These are phyloP conservation scores for Dactylellina leptospora DNA, from an alignment of 2,329 filamentous ascomycete species.

Conservation along the genomic window DNA sequence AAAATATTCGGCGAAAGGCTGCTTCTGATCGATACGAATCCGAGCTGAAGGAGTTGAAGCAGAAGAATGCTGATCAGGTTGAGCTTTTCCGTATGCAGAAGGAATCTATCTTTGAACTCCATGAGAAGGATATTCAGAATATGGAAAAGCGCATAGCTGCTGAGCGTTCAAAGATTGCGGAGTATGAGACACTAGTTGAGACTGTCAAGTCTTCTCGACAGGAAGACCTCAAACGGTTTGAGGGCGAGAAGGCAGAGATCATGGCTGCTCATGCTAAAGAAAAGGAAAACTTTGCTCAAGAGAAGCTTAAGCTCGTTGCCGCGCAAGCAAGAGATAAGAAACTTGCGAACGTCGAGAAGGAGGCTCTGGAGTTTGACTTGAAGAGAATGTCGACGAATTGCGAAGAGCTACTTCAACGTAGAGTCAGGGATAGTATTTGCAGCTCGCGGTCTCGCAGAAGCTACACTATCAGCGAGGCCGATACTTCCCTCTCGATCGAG, in stretches of 20 bases:
- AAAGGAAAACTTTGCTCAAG: constrained; percentile 35
- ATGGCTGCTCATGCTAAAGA: constrained; percentile 24
- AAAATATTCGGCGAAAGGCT: constrained; percentile 46
- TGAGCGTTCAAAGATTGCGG: constrained; percentile 29
- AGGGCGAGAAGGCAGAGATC: constrained; percentile 45
- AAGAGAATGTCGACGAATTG: constrained; percentile 52
- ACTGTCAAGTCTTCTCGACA: constrained; percentile 39
- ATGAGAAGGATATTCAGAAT: constrained; percentile 39
- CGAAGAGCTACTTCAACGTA: constrained; percentile 49
- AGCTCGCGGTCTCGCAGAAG: constrained; percentile 44
- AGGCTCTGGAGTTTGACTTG: constrained; percentile 46
- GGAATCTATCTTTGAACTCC: constrained; percentile 46
- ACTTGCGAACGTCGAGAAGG: constrained; percentile 43
- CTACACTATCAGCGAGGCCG: constrained; percentile 36
- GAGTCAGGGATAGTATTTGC: constrained; percentile 48
- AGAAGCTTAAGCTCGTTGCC: constrained; percentile 29
- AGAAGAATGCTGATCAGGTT: constrained; percentile 45
- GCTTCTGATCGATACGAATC: constrained; percentile 50
- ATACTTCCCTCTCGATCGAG: constrained; percentile 1
- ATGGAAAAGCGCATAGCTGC: constrained; percentile 37
- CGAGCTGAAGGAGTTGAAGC: constrained; percentile 47
- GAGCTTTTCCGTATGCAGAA: constrained; percentile 53
- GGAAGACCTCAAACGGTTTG: constrained; percentile 44
- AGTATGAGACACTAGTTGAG: constrained; percentile 41
- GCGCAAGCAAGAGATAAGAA: constrained; percentile 44